Percentiles rank a stretch among this genome's conserved stretches.
Evolutionary conservation across 352 stramenopile genomes (phyloP).

Genomic region (Pythium insidiosum): DNA sequence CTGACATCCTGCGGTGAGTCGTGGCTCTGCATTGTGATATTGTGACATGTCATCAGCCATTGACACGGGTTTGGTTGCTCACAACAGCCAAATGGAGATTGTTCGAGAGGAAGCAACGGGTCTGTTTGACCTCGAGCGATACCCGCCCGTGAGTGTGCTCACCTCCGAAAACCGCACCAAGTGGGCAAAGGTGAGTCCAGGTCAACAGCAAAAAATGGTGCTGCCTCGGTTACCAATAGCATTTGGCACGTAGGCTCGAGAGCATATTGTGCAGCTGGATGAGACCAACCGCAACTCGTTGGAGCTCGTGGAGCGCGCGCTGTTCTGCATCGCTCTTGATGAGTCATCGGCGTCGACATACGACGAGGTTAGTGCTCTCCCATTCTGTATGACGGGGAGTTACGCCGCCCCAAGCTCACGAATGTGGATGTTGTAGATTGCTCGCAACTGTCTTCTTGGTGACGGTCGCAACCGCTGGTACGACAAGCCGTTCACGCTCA

Average conservation of each 20-base stretch:
- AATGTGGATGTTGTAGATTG: no score
- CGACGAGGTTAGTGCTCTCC: slow-evolving; percentile 48
- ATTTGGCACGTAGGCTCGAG: slow-evolving; percentile 25
- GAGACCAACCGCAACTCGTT: slow-evolving; percentile 87
- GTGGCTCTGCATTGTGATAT: background rate
- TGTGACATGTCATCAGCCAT: no score
- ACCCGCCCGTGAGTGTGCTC: slow-evolving; percentile 89
- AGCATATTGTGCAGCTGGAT: slow-evolving; percentile 82
- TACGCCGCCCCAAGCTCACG: no score
- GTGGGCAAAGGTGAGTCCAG: slow-evolving; percentile 85
- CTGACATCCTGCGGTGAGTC: slow-evolving; percentile 59
- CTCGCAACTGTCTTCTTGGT: slow-evolving; percentile 75
- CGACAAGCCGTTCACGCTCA: slow-evolving; percentile 96
- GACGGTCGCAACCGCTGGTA: slow-evolving; percentile 96
- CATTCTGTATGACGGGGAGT: background rate
- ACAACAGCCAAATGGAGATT: slow-evolving; percentile 61
- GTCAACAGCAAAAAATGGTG: no score
- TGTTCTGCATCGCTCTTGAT: slow-evolving; percentile 91
- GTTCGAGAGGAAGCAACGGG: slow-evolving; percentile 78
- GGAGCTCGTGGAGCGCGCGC: slow-evolving; percentile 88
- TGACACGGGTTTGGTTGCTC: no score
- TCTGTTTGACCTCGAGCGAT: slow-evolving; percentile 79
- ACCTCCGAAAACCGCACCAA: slow-evolving; percentile 93
- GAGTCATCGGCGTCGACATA: slow-evolving; percentile 77
- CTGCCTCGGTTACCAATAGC: no score